Evolutionary conservation across 345 rosid species (phyloP), one percentile per base, ranked within the genome.

Genomic region (Gossypium stocksii): DNA sequence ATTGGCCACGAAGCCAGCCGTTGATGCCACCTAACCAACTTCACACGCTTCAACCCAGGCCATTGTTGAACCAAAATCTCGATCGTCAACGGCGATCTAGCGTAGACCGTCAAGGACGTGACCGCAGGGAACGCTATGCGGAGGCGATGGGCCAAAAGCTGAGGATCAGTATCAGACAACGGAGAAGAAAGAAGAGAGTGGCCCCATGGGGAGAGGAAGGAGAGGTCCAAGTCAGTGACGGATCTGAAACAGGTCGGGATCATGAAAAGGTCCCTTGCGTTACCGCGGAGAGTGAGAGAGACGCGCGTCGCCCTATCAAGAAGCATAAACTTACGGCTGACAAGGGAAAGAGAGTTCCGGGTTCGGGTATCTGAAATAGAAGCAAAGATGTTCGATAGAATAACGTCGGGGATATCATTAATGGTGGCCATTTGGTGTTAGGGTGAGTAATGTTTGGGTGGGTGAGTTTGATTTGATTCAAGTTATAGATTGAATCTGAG

Each of bases 121-220:
- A 87, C 87, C 3, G 46, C 52, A 0, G 96, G 98, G 83, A 95
- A 93, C 20, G 87, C 86, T 34, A 43, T 3, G 13, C 80, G 72
- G 58, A 95, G 91, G 65, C 79, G 88, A 71, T 76, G 78, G 68
- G 90, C 93, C 17, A 91, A 82, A 77, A 72, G 86, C 52, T 61
- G 75, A 22, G 86, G 88, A 69, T 84, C 60, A 53, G 57, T 34
- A 34, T 34, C 84, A n/a, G 76, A 9, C 2, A 82, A 82, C 4
- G 85, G 41, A 46, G 86, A 61, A 0, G 79, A 72, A 74, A 88
- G 86, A 6, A 93, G 84, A 1, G 86, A 74, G 79, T 84, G 86
- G 19, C 99, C 99, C 97, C 97, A 95, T 0, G 92, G 97, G 2
- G 98, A 93, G 71, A 95, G 86, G 22, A 86, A 80, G 13, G 98